These are phyloP conservation scores for Pestalotiopsis sp. DNA, from an alignment of 2,329 filamentous ascomycete genomes.

Conservation along the genomic window DNA sequence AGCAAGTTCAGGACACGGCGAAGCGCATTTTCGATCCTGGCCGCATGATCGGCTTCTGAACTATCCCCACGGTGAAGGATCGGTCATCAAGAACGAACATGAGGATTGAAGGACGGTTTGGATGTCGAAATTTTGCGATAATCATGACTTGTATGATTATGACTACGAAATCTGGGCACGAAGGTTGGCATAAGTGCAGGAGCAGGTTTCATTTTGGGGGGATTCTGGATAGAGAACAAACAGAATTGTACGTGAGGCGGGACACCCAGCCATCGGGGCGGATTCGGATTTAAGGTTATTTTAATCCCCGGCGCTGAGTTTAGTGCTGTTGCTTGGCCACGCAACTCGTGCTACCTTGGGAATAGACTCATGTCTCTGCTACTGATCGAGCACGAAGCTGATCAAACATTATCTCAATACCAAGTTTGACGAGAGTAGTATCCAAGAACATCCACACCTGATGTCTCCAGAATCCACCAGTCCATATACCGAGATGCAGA, in stretches of 20 bases:
- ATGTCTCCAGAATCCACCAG: background rate
- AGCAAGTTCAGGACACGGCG: background rate
- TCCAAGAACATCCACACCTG: background rate
- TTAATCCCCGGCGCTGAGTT: background rate
- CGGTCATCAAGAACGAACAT: background rate
- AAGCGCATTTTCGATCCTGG: background rate
- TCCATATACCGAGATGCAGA: constrained; percentile 6
- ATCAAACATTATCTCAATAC: background rate
- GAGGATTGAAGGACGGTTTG: background rate
- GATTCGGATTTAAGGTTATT: background rate
- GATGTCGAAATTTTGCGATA: background rate
- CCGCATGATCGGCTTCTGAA: background rate
- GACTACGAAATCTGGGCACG: background rate
- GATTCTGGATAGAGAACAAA: background rate
- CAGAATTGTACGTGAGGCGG: background rate
- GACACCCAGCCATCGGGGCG: too few species aligned
- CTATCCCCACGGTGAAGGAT: background rate
- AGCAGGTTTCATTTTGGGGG: background rate
- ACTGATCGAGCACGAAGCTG: background rate
- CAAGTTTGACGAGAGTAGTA: background rate
- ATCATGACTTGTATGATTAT: background rate
- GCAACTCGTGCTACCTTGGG: background rate
- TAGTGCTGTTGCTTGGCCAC: background rate
- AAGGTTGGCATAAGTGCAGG: background rate
- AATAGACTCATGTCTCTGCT: background rate